Conservation (phyloP, 176 grass and related monocot species). For the Zea luxurians region DNA sequence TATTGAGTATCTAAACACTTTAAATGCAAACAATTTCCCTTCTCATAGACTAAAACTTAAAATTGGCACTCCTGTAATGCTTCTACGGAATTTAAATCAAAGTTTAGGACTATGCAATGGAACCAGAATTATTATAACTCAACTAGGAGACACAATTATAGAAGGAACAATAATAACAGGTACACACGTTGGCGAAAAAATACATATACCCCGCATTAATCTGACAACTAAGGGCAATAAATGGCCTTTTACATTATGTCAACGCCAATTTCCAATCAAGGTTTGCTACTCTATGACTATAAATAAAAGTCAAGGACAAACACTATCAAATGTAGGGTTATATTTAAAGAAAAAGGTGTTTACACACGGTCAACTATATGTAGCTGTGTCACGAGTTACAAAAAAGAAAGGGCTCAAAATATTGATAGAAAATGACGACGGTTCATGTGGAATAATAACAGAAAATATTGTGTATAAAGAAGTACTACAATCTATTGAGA, state of each 20-base stretch:
- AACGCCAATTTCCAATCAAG: neutral
- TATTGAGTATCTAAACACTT: neutral
- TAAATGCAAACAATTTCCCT: neutral
- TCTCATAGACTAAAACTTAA: neutral
- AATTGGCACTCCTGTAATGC: neutral
- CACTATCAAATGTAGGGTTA: too few species aligned
- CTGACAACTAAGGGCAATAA: neutral
- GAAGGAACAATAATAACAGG: neutral
- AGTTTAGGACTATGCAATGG: neutral
- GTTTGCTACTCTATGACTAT: neutral
- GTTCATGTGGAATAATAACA: too few species aligned
- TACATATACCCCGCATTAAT: neutral
- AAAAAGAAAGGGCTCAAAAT: too few species aligned
- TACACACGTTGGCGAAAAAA: neutral
- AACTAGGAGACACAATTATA: neutral
- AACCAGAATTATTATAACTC: neutral
- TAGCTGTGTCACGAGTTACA: too few species aligned
- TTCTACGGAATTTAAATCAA: neutral
- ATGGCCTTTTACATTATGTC: neutral
- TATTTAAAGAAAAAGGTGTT: too few species aligned
- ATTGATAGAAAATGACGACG: too few species aligned
- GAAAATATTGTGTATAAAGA: too few species aligned
- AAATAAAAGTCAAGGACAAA: too few species aligned
- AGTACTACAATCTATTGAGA: too few species aligned
- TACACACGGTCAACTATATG: too few species aligned